Evolutionary conservation across 148 eudicot species (phyloP), one percentile per base, ranked within the genome.

Genomic region (Suaeda aralocaspica): DNA sequence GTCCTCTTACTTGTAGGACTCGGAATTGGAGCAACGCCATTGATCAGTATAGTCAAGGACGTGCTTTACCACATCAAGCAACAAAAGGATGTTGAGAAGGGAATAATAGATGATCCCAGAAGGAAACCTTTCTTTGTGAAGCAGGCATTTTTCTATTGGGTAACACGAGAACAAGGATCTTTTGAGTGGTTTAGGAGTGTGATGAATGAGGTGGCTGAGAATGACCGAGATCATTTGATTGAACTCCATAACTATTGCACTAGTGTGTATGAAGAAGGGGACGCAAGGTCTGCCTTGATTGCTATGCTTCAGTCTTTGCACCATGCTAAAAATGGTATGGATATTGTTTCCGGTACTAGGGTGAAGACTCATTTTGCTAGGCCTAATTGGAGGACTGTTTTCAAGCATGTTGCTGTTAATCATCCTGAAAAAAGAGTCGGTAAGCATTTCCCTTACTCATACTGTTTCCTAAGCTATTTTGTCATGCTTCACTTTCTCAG

Each of bases 181-280:
- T 86, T 84, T 16, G 80, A 86, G 67, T 84, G 86, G 90, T 86
- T 86, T 51, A 80, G 73, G 36, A 79, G 76, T 2, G 81, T 86
- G 45, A 86, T 84, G 87, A 83, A 82, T 46, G 87, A 72, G 71
- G 90, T 84, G 19, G 85, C 87, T 1, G 87, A 84, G 61, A 59
- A 78, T 21, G 83, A 86, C 34, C 67, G n/a, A 11, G 88, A 84
- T 45, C 73, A 68, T 15, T 77, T 82, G 41, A 84, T 86, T 19
- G 84, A 86, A 75, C 80, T 84, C n/a, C 86, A 84, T 45, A 86
- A 84, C 46, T 84, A 84, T 36, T 84, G 87, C 73, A 84, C 87
- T 1, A 74, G 82, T 39, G 87, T 76, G 2, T 84, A 79, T 44
- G 83, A 82, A 62, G 89, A 83, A 74, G 89, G 89, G 6, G 88